Percentiles rank a stretch among this genome's conserved stretches.
These are phyloP conservation scores for Cyberlindnera saturnus DNA, from an alignment of 805 yeast species.

Conservation along the genomic window DNA sequence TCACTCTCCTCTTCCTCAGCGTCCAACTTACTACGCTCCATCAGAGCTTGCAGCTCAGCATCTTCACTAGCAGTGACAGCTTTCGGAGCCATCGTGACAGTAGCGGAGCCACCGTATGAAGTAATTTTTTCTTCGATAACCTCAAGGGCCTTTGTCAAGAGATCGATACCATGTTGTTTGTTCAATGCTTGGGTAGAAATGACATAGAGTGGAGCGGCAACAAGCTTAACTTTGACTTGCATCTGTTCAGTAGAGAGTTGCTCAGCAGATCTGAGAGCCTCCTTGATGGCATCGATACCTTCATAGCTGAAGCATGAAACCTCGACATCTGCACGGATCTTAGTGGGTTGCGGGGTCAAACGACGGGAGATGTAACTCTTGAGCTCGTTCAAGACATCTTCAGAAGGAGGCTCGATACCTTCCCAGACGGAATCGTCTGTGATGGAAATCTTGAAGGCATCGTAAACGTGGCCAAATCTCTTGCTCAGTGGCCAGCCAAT, in stretches of 20 bases:
- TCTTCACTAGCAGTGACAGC: constrained; percentile 98
- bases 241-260: constrained; percentile 72
- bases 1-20: constrained; percentile 51
- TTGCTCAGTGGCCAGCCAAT: constrained; percentile 97
- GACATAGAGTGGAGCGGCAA: constrained; percentile 96
- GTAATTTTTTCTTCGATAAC: constrained; percentile 66
- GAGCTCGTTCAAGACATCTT: constrained; percentile 76
- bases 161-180: constrained; percentile 80
- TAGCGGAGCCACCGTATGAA: constrained; percentile 77
- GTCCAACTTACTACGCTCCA: constrained; percentile 88
- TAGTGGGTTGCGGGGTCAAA: constrained; percentile 96
- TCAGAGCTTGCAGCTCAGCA: constrained; percentile 92
- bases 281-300: constrained; percentile 95
- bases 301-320: constrained; percentile 96
- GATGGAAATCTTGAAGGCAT: constrained; percentile 93
- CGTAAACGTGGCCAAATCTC: constrained; percentile 95
- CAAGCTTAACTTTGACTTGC: constrained; percentile 89
- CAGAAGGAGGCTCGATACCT: constrained; percentile 62
- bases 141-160: constrained; percentile 73
- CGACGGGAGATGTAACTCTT: constrained; percentile 84
- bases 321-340: constrained; percentile 97
- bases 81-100: constrained; percentile 96
- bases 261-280: constrained; percentile 85
- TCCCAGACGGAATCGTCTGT: constrained; percentile 85
- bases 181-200: constrained; percentile 90